A percentile compares a stretch with the other conserved stretches of the same genome.
phyloP scores from a whole-genome alignment of 73 alveolate genomes.

The Paramecium pentaurelia region DNA sequence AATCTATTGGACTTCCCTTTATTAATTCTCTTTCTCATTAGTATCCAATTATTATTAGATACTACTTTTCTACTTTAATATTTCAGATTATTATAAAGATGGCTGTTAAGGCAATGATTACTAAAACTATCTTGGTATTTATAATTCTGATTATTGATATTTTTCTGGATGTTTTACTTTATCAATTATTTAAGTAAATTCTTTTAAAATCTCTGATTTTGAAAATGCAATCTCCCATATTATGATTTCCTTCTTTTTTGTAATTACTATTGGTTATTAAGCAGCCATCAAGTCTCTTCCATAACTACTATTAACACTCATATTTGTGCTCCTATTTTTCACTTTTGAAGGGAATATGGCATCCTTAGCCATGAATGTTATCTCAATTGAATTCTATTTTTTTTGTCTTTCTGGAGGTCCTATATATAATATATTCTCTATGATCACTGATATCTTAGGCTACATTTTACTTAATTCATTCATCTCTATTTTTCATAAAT shows the following conservation, averaged over 20 bases:
- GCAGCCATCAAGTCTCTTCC: constrained; percentile 29
- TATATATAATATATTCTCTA: constrained; percentile 7
- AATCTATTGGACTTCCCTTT: not conserved
- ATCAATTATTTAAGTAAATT: not conserved
- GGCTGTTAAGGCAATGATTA: not conserved
- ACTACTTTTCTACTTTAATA: not conserved
- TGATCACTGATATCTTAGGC: not conserved
- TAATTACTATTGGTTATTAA: constrained; percentile 1
- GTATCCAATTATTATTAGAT: not conserved
- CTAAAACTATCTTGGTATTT: not conserved
- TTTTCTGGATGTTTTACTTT: not conserved
- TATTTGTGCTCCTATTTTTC: not conserved
- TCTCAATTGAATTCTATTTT: constrained; percentile 8
- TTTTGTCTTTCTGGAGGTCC: constrained; percentile 43
- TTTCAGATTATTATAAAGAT: not conserved
- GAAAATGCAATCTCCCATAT: constrained; percentile 31
- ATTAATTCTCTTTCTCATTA: not conserved
- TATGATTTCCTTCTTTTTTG: not conserved
- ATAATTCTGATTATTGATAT: not conserved
- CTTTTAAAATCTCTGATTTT: not conserved
- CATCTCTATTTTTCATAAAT: not conserved
- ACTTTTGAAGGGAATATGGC: not conserved
- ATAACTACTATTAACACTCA: constrained; percentile 26
- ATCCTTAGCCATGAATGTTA: constrained; percentile 35
- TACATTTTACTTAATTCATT: not conserved